phyloP scores from a whole-genome alignment of 345 rosid species.

The Trapa incisa region DNA sequence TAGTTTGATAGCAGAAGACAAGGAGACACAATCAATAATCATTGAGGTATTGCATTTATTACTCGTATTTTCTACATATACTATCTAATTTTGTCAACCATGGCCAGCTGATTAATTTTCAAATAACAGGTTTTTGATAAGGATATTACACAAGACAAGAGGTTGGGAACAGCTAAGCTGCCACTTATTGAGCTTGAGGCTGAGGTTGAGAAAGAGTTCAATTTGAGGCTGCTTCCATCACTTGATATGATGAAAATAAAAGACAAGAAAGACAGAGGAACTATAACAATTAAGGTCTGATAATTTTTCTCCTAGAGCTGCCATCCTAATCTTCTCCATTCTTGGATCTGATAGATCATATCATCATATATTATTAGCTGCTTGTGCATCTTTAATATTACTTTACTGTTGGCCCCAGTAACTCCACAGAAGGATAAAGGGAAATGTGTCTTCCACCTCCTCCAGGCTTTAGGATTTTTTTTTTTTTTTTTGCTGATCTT shows the following conservation, averaged over 20 bases:
- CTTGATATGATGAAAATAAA: conserved; percentile 83
- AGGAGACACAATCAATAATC: conserved; percentile 72
- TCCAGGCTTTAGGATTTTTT: too few species aligned
- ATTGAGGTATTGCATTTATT: conserved; percentile 43
- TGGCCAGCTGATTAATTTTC: background rate
- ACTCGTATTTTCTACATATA: background rate
- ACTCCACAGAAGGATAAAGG: background rate
- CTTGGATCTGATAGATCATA: background rate
- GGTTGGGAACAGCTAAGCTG: conserved; percentile 65
- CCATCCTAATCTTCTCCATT: background rate
- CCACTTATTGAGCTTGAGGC: conserved; percentile 57
- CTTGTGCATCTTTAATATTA: background rate
- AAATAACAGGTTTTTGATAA: conserved; percentile 65
- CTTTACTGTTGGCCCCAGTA: background rate
- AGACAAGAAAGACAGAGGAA: conserved; percentile 97
- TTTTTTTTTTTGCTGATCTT: too few species aligned
- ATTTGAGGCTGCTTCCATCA: conserved; percentile 57
- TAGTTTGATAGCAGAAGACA: conserved; percentile 82
- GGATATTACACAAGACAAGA: conserved; percentile 86
- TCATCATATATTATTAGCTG: background rate
- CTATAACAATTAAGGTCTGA: conserved; percentile 54
- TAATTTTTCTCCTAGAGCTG: background rate
- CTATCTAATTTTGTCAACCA: conserved; percentile 14
- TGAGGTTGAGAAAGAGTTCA: conserved; percentile 38
- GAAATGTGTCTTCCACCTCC: background rate